Base-by-base conservation (phyloP, 495 filamentous ascomycete genomes). In the Pyrenopolyporus hunteri region DNA sequence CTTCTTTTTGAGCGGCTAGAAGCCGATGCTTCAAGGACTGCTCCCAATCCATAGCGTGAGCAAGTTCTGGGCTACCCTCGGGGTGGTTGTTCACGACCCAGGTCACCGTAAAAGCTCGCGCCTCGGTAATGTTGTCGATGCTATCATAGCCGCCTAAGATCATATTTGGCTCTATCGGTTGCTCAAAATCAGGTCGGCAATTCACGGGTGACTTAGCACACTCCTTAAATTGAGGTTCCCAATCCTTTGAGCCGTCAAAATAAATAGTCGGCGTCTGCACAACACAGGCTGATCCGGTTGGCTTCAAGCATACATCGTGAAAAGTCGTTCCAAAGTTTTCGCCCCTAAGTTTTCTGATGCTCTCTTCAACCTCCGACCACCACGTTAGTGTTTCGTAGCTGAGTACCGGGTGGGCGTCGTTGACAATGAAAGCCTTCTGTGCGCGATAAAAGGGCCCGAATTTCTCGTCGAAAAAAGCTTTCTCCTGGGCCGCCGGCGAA, bases 361-460 rank as follows among this genome's bases (percentile, higher is more conserved):
- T 82, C 23, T 83, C 81, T 68, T 98, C 94, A 3, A 98, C 88
- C 61, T 87, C 91, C 68, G 94, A 91, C 94, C 93, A 98, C 94
- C 94, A 98, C 4, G 76, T 75, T 10, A 98, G 77, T 0, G 89
- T 97, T 3, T 97, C 89, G 57, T 93, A 94, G 70, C 85, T 89
- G 47, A 98, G 70, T 11, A 97, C 89, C 2, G 90, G 90, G 1
- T 81, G 71, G 5, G 85, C 91, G 65, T 97, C 92, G 63, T 98
- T 98, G 52, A 98, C 90, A 29, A 98, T 70, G 70, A 98, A 98
- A 1, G 87, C 86, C 74, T 98, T 93, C 71, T 98, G 89, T 2
- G 93, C 88, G 11, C 94, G 91, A 71, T 90, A 98, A 71, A 98
- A 98, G 1, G 95, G 91, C 1, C 93, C 95, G 70, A 98, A 98